Evolutionary conservation across 345 rosid genomes (phyloP), one percentile per base, ranked within the genome.

Genomic region (Erysimum cheiranthoides): DNA sequence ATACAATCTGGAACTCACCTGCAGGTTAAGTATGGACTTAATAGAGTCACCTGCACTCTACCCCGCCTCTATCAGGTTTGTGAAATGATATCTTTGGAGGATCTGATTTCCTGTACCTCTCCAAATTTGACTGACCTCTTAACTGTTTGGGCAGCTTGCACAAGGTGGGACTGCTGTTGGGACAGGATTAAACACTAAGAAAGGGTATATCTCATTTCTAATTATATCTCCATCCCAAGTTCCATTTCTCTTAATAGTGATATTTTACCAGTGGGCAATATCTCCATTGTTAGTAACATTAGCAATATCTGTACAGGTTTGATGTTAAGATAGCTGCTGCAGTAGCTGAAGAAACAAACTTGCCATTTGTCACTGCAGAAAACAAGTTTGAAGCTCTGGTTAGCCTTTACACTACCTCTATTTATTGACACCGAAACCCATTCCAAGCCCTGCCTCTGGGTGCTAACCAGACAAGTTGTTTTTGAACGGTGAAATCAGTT

Each of bases 81-180:
- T 7, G 68, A 52, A 46, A 76, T 30, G 40, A 70, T 60, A 27
- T 35, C 31, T 62, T 76, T 78, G 31, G 11, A 42, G 30, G 57
- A 52, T 46, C 54, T 30, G 52, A 49, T 53, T 62, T 70, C 42
- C 31, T 80, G 3, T 56, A 47, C 63, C 63, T 32, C 16, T 64
- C 14, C 53, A 42, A 17, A n/a, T 43, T 59, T 64, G 30, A 49
- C 18, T 51, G 58, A 53, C 36, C 75, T 76, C 82, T 90, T 90
- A 79, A 92, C 74, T 57, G 35, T 82, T 79, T 83, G 76, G 39
- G 77, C 87, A 95, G 99, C 93, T 94, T 80, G 99, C 99, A 68
- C 99, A 95, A 80, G 99, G 99, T 78, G 97, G 97, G 76, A 95
- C 99, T 80, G 99, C 99, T 54, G 99, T 95, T 34, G 99, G 99